phyloP scores from a whole-genome alignment of 2,329 filamentous ascomycete genomes.

The Byssochlamys sp. region DNA sequence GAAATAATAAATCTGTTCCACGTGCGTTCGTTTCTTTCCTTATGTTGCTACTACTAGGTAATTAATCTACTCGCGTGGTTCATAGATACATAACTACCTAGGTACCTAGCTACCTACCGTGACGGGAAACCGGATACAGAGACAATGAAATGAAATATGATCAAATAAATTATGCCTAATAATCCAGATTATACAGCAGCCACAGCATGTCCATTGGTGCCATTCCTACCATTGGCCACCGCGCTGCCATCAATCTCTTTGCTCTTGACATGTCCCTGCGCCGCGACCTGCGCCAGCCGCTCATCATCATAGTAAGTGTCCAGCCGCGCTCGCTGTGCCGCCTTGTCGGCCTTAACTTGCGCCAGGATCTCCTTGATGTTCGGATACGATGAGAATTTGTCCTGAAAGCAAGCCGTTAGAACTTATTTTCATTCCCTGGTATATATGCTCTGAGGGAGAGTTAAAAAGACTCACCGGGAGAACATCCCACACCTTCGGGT shows the following conservation, averaged over 20 bases:
- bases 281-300: constrained; percentile 6
- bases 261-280: constrained; percentile 3
- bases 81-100: too few relatives aligned
- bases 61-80: too few relatives aligned
- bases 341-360: constrained; percentile 16
- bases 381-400: constrained; percentile 20
- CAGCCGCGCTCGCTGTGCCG: constrained; percentile 10
- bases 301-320: constrained; percentile 17
- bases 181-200: background rate
- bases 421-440: background rate
- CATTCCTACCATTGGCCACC: too few relatives aligned
- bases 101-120: too few relatives aligned
- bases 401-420: constrained; percentile 6
- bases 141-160: background rate
- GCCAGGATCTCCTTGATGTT: constrained; percentile 18
- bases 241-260: background rate
- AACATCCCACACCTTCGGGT: constrained; percentile 19
- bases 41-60: too few relatives aligned
- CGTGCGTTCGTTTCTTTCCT: too few relatives aligned
- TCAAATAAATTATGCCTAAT: too few relatives aligned
- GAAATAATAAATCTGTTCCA: background rate
- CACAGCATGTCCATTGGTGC: background rate
- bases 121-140: background rate
- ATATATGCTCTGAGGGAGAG: background rate
- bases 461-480: constrained; percentile 12